phyloP scores from a whole-genome alignment of 2,329 filamentous ascomycete species.

The Botryotinia convoluta region DNA sequence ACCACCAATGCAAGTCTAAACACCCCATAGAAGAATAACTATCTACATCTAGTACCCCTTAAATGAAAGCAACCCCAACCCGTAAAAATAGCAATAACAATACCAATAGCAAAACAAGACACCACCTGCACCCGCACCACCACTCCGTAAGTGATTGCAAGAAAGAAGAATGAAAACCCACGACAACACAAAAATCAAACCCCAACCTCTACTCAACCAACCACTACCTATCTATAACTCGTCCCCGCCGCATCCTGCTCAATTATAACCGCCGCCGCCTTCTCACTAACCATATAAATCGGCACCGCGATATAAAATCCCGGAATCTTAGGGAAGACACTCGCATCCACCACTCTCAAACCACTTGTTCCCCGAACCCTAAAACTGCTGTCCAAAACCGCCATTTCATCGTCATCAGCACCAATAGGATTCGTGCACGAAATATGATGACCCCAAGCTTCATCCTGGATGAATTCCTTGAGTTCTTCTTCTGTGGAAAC shows the following conservation, averaged over 20 bases:
- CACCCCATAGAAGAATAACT: neutral
- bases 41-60: neutral
- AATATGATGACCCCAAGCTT: slow-evolving; percentile 57
- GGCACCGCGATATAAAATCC: slow-evolving; percentile 52
- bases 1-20: neutral
- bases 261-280: slow-evolving; percentile 44
- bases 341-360: slow-evolving; percentile 59
- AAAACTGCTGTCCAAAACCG: slow-evolving; percentile 43
- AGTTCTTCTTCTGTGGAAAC: slow-evolving; percentile 40
- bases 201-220: neutral
- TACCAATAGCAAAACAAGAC: neutral
- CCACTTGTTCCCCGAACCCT: slow-evolving; percentile 38
- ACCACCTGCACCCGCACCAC: neutral
- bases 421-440: slow-evolving; percentile 52
- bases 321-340: slow-evolving; percentile 51
- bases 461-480: slow-evolving; percentile 48
- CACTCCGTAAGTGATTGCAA: neutral
- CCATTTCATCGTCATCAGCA: slow-evolving; percentile 47
- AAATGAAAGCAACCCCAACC: neutral
- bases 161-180: neutral
- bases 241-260: neutral
- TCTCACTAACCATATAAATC: slow-evolving; percentile 57
- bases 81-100: neutral
- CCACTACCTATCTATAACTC: neutral
- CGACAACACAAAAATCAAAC: neutral